Conservation (phyloP, 495 filamentous ascomycete genomes). For the Penicillium angulare region DNA sequence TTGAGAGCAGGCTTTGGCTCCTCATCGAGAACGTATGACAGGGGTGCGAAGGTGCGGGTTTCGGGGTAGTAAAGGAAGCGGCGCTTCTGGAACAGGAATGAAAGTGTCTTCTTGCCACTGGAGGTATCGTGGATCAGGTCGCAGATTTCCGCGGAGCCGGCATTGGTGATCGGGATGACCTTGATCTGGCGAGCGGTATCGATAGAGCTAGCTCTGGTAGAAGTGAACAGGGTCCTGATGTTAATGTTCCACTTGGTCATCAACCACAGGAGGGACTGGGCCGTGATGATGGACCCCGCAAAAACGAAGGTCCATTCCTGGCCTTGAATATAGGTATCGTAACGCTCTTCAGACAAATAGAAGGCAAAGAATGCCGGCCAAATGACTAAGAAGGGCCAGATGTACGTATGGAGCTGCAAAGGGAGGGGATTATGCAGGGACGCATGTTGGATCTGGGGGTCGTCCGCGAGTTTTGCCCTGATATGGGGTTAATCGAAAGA, state of each 20-base stretch:
- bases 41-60: conserved; percentile 68
- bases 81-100: conserved; percentile 97
- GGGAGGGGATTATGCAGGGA: conserved; percentile 88
- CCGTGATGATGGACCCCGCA: conserved; percentile 79
- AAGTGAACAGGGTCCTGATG: conserved; percentile 77
- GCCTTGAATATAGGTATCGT: conserved; percentile 82
- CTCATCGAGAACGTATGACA: conserved; percentile 80
- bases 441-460: conserved; percentile 81
- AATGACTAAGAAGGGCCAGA: conserved; percentile 86
- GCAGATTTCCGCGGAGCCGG: conserved; percentile 88
- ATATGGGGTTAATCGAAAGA: conserved; percentile 20
- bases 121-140: conserved; percentile 67
- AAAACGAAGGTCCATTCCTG: conserved; percentile 98
- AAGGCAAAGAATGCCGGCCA: conserved; percentile 90
- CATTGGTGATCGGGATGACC: conserved; percentile 86
- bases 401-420: conserved; percentile 74
- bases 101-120: conserved; percentile 69
- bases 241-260: conserved; percentile 97
- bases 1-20: conserved; percentile 76
- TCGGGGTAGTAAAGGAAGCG: conserved; percentile 82
- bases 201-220: conserved; percentile 66
- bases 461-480: conserved; percentile 81
- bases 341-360: conserved; percentile 78
- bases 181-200: conserved; percentile 85
- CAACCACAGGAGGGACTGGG: conserved; percentile 88